Base-by-base conservation (phyloP, 768 basidiomycete genomes). In the Lentinus brumalis region DNA sequence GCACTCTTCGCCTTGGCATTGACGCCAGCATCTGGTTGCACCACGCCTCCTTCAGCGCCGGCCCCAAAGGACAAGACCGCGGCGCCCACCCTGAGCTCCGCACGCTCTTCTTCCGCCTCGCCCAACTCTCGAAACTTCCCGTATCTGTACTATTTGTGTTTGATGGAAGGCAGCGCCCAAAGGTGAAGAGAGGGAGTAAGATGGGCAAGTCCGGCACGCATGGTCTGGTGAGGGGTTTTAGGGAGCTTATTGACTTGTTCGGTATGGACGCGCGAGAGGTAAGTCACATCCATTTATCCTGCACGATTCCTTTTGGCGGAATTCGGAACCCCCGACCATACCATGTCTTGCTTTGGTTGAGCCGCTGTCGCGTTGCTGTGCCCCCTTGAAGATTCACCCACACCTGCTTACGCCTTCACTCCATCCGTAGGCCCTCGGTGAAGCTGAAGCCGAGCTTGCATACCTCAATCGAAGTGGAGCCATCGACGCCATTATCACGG, bases 381-480 rank as follows among this genome's bases (percentile, higher is more conserved):
- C n/a, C n/a, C n/a, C n/a, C n/a, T n/a, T n/a, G n/a, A n/a, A n/a
- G n/a, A n/a, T n/a, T n/a, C n/a, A n/a, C n/a, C n/a, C n/a, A n/a
- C n/a, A n/a, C n/a, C n/a, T n/a, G n/a, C n/a, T n/a, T n/a, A n/a
- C n/a, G n/a, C n/a, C n/a, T n/a, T n/a, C n/a, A n/a, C n/a, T n/a
- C n/a, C n/a, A n/a, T n/a, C n/a, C n/a, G n/a, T n/a, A n/a, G 78
- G 80, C 81, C 6, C 74, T 74, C 11, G 81, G 80, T 30, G 80
- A 82, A 68, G 81, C 81, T 1, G 81, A 83, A 60, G 81, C 82
- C 0, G 80, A 84, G 59, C 74, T 83, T 1, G 81, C 79, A 1
- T 63, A 71, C 11, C 77, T 83, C 63, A 79, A 78, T 51, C 54
- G 61, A 2, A 52, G 60, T 30, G 77, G 75, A 8, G 57, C 71